Percentiles rank a stretch among this genome's conserved stretches.
These are phyloP conservation scores for Exsudoporus frostii DNA, from an alignment of 768 basidiomycete genomes.

Conservation along the genomic window DNA sequence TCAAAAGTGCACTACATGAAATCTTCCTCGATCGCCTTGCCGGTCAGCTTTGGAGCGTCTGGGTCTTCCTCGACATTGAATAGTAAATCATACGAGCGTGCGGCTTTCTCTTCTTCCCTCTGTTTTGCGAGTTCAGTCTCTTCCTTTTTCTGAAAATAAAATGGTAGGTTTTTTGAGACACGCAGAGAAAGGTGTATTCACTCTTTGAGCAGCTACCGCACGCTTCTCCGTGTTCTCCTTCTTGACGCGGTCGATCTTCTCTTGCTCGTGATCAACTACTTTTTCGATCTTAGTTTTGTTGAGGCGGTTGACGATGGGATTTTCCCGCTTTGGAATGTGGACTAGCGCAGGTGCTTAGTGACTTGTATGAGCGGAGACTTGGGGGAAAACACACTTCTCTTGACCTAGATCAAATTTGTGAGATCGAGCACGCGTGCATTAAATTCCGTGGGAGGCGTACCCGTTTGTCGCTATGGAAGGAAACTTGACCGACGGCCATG, in stretches of 20 bases:
- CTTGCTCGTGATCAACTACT: slow-evolving; percentile 88
- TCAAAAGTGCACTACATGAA: slow-evolving; percentile 60
- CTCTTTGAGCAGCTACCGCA: slow-evolving; percentile 64
- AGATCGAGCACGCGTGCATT: neutral
- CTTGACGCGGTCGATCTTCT: slow-evolving; percentile 78
- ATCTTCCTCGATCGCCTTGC: slow-evolving; percentile 79
- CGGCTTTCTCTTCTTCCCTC: slow-evolving; percentile 84
- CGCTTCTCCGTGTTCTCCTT: slow-evolving; percentile 64
- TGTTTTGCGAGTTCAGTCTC: slow-evolving; percentile 70
- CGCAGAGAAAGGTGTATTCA: slow-evolving; percentile 24
- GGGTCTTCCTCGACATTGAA: slow-evolving; percentile 66
- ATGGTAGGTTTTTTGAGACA: neutral
- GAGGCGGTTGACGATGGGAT: slow-evolving; percentile 84
- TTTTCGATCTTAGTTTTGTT: slow-evolving; percentile 90
- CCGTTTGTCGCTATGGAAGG: slow-evolving; percentile 88
- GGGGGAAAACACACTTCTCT: slow-evolving; percentile 52
- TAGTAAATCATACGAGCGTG: slow-evolving; percentile 81
- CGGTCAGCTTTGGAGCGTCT: slow-evolving; percentile 50
- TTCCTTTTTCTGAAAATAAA: slow-evolving; percentile 59
- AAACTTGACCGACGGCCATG: slow-evolving; percentile 96
- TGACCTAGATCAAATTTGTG: slow-evolving; percentile 51
- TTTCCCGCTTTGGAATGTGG: slow-evolving; percentile 77
- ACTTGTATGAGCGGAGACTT: neutral
- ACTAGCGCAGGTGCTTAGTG: slow-evolving; percentile 41
- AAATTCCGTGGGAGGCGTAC: slow-evolving; percentile 36